Conservation (phyloP, 345 rosid species). For the Populus ilicifolia region DNA sequence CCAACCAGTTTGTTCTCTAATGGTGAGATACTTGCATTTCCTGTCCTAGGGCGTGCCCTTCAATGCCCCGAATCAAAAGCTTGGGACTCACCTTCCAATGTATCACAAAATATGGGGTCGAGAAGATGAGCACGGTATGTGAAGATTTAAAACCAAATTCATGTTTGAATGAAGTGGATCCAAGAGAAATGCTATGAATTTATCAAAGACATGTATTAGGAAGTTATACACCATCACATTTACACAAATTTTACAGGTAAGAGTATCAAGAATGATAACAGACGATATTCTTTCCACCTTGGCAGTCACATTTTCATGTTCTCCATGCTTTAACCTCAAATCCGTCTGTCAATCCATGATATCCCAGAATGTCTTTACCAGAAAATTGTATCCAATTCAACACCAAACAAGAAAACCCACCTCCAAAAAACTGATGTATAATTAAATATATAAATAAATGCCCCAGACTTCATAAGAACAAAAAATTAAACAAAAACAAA, state of each 20-base stretch:
- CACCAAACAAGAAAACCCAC: background rate
- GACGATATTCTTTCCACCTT: background rate
- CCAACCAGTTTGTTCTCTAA: background rate
- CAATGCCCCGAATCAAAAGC: background rate
- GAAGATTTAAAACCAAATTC: background rate
- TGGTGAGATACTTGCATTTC: background rate
- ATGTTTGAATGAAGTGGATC: background rate
- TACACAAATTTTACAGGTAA: slow-evolving; percentile 25
- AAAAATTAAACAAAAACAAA: background rate
- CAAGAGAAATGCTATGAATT: background rate
- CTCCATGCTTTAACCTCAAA: slow-evolving; percentile 3
- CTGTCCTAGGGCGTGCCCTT: background rate
- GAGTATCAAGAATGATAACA: slow-evolving; percentile 4
- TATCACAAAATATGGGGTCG: background rate
- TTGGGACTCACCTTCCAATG: background rate
- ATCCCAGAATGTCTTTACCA: background rate
- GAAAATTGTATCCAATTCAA: slow-evolving; percentile 1
- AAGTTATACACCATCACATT: slow-evolving; percentile 12
- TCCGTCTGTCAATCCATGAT: background rate
- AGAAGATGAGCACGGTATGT: background rate
- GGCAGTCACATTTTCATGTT: slow-evolving; percentile 10
- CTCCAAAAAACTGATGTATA: background rate
- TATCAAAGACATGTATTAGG: background rate
- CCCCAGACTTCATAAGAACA: background rate
- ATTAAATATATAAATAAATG: slow-evolving; percentile 8